Evolutionary conservation across 2,329 filamentous ascomycete species (phyloP).

Genomic region (Aspergillus sp.): DNA sequence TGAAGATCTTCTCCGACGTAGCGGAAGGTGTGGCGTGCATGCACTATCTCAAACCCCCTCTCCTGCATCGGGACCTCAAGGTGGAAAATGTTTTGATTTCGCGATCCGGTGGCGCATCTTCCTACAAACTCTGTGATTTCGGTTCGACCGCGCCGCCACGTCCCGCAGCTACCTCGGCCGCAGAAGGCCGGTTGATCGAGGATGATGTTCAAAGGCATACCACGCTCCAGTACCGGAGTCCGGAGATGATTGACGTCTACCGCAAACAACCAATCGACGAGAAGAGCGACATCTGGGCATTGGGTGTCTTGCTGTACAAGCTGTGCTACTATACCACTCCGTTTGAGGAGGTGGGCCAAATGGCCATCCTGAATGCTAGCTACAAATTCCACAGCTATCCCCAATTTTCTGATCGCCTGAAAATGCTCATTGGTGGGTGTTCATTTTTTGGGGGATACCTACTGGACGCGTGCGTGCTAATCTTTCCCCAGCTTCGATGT

Average conservation of each 20-base stretch:
- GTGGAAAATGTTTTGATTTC: constrained; percentile 96
- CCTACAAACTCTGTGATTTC: constrained; percentile 98
- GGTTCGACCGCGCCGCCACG: constrained; percentile 79
- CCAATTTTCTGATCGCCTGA: constrained; percentile 78
- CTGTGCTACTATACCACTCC: constrained; percentile 98
- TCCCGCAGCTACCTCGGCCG: constrained; percentile 74
- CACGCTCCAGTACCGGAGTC: constrained; percentile 92
- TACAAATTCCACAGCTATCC: constrained; percentile 88
- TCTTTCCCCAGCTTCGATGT: constrained; percentile 59
- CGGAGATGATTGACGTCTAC: constrained; percentile 98
- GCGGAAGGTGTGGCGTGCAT: constrained; percentile 95
- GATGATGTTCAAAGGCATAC: constrained; percentile 97
- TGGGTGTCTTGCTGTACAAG: constrained; percentile 93
- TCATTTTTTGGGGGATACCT: not conserved
- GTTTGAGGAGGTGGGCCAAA: constrained; percentile 94
- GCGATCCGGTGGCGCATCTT: constrained; percentile 53
- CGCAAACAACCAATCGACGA: constrained; percentile 93
- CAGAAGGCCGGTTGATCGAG: constrained; percentile 85
- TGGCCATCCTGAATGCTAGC: constrained; percentile 92
- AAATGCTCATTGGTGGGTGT: constrained; percentile 73
- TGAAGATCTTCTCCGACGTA: constrained; percentile 94
- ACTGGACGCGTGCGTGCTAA: constrained; percentile 13
- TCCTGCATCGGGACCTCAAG: constrained; percentile 91
- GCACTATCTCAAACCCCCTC: constrained; percentile 92
- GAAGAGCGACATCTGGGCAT: constrained; percentile 96